Evolutionary conservation across 169 alveolate species (phyloP), one percentile per base, ranked within the genome.

Genomic region (Theileria equi): DNA sequence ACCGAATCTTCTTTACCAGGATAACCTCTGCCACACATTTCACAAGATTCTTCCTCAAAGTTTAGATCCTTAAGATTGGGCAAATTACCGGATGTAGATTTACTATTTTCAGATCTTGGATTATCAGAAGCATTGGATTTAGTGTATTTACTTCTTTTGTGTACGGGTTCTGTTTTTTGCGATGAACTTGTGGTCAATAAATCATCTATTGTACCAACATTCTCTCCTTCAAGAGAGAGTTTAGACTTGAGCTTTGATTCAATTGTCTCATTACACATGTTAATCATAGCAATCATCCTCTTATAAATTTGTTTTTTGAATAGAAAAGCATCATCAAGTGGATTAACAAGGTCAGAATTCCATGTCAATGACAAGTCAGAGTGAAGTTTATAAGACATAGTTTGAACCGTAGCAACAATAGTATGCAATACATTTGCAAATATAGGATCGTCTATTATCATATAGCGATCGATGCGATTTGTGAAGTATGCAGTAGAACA

Each of bases 351-450:
- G 79, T 86, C 89, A 34, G 86, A 78, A n/a, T 13, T 53, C 92
- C 92, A 86, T 25, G 49, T 50, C 21, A 72, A 40, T 41, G 72
- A 60, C 40, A 66, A 62, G 36, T 73, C 54, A 10, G 28, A 35
- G 16, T 71, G 62, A 48, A 77, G 55, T 38, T 64, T 59, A 61
- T 71, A 86, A 38, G 88, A 71, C 73, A 80, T 78, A 7, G 74
- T 65, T 35, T 78, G 88, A 19, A 81, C 47, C 26, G 84, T 57
- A 49, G 58, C 48, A 16, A 86, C 81, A 29, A 86, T 53, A 34
- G 88, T 86, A 52, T 81, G 90, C 80, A 86, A 65, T 3, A 81
- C 59, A 38, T 86, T 86, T 16, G 88, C 65, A 65, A 86, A 67
- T n/a, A 79, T 48, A 41, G 66, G 74, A 59, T 86, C 83, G 61